A percentile compares a stretch with the other conserved stretches of the same genome.
Conservation (phyloP, 2,329 filamentous ascomycete species). For the Xylaria multiplex region DNA sequence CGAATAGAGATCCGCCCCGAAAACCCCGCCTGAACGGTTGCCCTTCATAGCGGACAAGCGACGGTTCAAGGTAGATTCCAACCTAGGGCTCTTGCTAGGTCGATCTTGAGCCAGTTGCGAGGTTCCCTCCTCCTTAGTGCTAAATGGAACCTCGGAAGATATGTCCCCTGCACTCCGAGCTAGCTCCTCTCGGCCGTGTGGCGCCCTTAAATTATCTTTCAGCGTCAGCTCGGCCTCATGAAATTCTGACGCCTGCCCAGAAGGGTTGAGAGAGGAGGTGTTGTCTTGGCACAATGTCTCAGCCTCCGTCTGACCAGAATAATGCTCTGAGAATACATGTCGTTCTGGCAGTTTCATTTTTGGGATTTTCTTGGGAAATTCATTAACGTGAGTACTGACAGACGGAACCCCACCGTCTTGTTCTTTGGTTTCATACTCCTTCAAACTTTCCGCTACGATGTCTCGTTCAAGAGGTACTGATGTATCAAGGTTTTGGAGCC, state of each 20-base stretch:
- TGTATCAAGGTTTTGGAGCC: slow-evolving; percentile 51
- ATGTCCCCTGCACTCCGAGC: slow-evolving; percentile 42
- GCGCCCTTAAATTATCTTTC: neutral
- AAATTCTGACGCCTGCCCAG: slow-evolving; percentile 55
- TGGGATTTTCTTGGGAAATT: slow-evolving; percentile 27
- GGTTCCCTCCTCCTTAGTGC: slow-evolving; percentile 38
- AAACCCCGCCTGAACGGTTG: neutral
- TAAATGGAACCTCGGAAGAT: slow-evolving; percentile 41
- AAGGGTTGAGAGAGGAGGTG: slow-evolving; percentile 51
- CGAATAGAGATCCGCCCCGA: slow-evolving; percentile 53
- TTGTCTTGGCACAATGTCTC: slow-evolving; percentile 46
- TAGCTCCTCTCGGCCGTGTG: slow-evolving; percentile 32
- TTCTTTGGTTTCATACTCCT: slow-evolving; percentile 53
- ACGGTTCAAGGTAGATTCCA: slow-evolving; percentile 38
- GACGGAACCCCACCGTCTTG: slow-evolving; percentile 17
- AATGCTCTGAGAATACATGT: slow-evolving; percentile 19
- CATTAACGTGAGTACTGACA: neutral
- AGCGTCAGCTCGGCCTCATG: neutral
- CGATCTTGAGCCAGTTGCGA: slow-evolving; percentile 48
- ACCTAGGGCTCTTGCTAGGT: slow-evolving; percentile 32
- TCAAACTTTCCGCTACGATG: slow-evolving; percentile 50
- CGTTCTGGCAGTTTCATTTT: slow-evolving; percentile 37
- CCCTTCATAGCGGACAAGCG: slow-evolving; percentile 9
- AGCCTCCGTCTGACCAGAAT: neutral
- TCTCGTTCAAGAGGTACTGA: slow-evolving; percentile 47